These are phyloP conservation scores for Saturnispora sanitii DNA, from an alignment of 805 yeast species.

Conservation along the genomic window DNA sequence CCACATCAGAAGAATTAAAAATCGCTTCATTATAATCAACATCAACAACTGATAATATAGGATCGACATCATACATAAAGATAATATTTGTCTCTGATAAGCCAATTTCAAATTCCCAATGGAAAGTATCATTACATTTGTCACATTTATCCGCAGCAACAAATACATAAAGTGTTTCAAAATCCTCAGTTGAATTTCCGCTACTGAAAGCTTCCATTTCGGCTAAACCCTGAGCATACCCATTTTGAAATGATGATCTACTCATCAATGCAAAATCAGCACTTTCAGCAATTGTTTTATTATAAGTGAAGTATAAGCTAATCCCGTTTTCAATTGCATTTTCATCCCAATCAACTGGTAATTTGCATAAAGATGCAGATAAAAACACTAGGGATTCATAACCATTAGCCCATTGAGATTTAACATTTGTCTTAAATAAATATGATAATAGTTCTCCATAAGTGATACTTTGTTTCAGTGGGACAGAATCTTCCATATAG, in stretches of 20 bases:
- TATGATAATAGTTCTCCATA: conserved; percentile 8
- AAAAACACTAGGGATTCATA: conserved; percentile 40
- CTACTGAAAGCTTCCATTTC: conserved; percentile 2
- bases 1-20: conserved; percentile 41
- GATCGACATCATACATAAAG: conserved; percentile 57
- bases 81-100: conserved; percentile 52
- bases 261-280: conserved; percentile 10
- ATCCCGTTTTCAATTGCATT: conserved; percentile 17
- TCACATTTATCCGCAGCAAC: conserved; percentile 20
- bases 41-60: conserved; percentile 53
- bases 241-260: conserved; percentile 15
- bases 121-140: conserved; percentile 13
- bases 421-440: conserved; percentile 4
- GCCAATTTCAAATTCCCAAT: conserved; percentile 60
- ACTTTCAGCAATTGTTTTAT: conserved; percentile 13
- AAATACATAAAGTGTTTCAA: conserved; percentile 14
- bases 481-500: background rate
- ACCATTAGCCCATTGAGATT: conserved; percentile 16
- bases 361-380: conserved; percentile 40
- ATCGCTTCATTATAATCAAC: conserved; percentile 61
- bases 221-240: conserved; percentile 20
- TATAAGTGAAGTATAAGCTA: conserved; percentile 20
- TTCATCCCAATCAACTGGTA: conserved; percentile 19
- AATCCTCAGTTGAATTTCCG: conserved; percentile 5
- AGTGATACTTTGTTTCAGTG: conserved; percentile 2